These are phyloP conservation scores for Batkoa obscura DNA, from an alignment of 371 early-diverging fungal genomes.

Conservation along the genomic window DNA sequence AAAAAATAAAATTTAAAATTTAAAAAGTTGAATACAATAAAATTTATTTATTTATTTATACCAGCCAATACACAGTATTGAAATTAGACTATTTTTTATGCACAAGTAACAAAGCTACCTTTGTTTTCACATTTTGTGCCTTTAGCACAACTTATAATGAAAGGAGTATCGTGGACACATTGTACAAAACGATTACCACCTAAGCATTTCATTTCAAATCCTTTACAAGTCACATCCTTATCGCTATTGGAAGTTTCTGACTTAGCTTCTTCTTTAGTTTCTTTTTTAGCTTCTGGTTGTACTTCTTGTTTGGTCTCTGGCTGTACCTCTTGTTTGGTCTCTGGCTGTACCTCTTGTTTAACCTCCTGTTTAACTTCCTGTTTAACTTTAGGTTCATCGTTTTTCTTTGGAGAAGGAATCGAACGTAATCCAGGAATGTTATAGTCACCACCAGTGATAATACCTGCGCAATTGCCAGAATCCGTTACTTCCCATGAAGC, in stretches of 20 bases:
- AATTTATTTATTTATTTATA: background rate
- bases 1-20: background rate
- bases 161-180: background rate
- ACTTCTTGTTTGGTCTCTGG: background rate
- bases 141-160: background rate
- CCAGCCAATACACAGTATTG: background rate
- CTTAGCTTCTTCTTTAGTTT: background rate
- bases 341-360: background rate
- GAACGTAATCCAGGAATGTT: background rate
- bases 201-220: background rate
- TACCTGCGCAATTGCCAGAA: slow-evolving; percentile 10
- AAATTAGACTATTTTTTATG: background rate
- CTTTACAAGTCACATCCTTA: background rate
- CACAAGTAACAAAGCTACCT: background rate
- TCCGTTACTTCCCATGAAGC: slow-evolving; percentile 14
- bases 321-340: background rate
- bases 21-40: background rate
- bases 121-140: background rate
- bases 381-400: background rate
- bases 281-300: background rate
- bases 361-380: background rate
- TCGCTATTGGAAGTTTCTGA: background rate
- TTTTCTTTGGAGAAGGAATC: background rate
- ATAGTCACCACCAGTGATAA: slow-evolving; percentile 2
- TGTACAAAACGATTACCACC: background rate